A percentile compares a stretch with the other conserved stretches of the same genome.
Evolutionary conservation across 2,329 filamentous ascomycete species (phyloP).

Genomic region (Cyclaneusma minus): DNA sequence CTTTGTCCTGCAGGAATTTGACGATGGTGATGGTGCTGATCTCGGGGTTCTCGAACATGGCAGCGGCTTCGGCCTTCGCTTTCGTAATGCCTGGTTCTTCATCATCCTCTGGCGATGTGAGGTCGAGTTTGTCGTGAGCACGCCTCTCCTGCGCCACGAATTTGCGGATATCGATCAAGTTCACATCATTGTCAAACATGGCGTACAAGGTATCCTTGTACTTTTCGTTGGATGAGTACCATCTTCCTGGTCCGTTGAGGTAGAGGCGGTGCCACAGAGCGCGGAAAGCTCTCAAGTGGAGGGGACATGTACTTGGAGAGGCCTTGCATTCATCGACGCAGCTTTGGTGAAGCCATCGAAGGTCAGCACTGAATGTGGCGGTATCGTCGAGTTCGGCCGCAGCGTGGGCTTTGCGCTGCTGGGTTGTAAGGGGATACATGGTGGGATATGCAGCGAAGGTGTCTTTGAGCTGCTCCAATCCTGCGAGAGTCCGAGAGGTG

Average conservation of each 20-base stretch:
- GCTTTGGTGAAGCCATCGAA: conserved; percentile 9
- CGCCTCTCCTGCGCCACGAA: conserved; percentile 10
- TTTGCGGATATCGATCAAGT: conserved; percentile 11
- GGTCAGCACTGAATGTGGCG: conserved; percentile 7
- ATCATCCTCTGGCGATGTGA: conserved; percentile 6
- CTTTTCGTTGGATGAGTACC: conserved; percentile 7
- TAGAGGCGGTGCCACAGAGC: conserved; percentile 15
- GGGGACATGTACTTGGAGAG: neutral
- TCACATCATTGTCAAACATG: conserved; percentile 10
- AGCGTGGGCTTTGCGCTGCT: neutral
- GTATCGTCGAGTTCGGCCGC: conserved; percentile 4
- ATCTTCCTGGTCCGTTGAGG: conserved; percentile 10
- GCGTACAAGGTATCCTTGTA: conserved; percentile 9
- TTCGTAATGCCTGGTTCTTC: conserved; percentile 5
- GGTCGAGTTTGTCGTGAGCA: conserved; percentile 10
- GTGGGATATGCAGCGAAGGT: too few species aligned
- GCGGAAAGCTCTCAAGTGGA: conserved; percentile 10
- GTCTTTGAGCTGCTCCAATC: too few species aligned
- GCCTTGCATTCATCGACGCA: conserved; percentile 10
- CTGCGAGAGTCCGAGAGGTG: too few species aligned
- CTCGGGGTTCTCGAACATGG: conserved; percentile 6
- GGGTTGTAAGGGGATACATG: neutral
- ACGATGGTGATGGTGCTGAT: conserved; percentile 8
- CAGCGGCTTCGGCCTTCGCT: conserved; percentile 4
- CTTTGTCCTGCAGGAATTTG: conserved; percentile 4